Evolutionary conservation across 139 green algal genomes (phyloP), one percentile per base, ranked within the genome.

Genomic region (Chlamydomonas urium): DNA sequence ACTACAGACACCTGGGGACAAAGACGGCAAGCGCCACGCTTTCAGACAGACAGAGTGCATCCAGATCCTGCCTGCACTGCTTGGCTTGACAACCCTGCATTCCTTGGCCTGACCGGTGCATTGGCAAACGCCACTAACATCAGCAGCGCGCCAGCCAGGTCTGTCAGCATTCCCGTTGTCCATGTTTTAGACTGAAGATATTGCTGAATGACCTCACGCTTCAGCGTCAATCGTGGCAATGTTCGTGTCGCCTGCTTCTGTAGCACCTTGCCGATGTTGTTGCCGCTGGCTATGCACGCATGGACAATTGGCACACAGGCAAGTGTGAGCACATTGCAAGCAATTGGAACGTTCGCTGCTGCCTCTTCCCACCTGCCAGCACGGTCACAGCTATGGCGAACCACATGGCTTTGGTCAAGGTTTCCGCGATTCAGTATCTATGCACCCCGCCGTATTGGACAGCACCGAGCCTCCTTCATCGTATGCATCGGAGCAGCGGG

Each of bases 211-310:
- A 92, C 85, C 37, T 90, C 85, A 1, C 62, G 53, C 1, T 90
- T 75, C 0, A 86, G 33, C 10, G 48, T 45, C 4, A 86, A 58
- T 10, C 79, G 68, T 0, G 91, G 91, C 42, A 96, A 74, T 42
- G 69, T 67, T 0, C 77, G 69, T 0, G 91, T 93, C 1, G 88
- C 91, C 59, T 94, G 82, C 80, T 96, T 96, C 61, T 96, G 91
- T 53, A 95, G 72, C 8, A 87, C 89, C 47, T 95, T 95, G 47
- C 90, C 92, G 21, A 97, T 84, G 65, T 92, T 94, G 76, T 93
- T 95, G 59, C 85, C 84, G 0, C 87, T 83, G 21, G 87, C 83
- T n/a, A n/a, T n/a, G n/a, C n/a, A n/a, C n/a, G n/a, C n/a, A n/a
- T n/a, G n/a, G n/a, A 10, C n/a, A n/a, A n/a, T n/a, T n/a, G n/a